Evolutionary conservation across 2,329 filamentous ascomycete genomes (phyloP).

Genomic region (Aspergillus fructus): DNA sequence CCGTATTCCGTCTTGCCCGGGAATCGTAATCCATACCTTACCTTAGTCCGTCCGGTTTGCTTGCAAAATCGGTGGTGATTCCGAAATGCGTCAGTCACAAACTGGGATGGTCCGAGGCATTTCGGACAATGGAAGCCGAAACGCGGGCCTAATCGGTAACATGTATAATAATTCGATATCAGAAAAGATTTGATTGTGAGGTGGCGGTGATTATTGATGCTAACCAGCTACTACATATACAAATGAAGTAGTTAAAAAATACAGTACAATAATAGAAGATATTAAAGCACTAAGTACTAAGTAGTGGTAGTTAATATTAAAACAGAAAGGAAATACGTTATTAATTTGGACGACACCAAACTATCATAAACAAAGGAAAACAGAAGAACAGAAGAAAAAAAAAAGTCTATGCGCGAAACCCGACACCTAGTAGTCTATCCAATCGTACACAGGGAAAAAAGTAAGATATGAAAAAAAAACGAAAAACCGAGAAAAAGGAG

Average conservation of each 20-base stretch:
- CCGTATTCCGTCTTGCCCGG: too few relatives aligned
- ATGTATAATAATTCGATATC: not conserved
- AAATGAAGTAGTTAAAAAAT: not conserved
- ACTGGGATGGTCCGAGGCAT: too few relatives aligned
- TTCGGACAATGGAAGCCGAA: too few relatives aligned
- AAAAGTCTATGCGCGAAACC: slow-evolving; percentile 18
- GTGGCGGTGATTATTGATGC: not conserved
- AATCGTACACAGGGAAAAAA: slow-evolving; percentile 24
- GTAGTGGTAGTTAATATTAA: not conserved
- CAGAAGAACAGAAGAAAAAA: slow-evolving; percentile 12
- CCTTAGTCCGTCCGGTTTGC: too few relatives aligned
- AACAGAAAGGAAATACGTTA: slow-evolving; percentile 11
- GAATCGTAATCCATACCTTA: too few relatives aligned
- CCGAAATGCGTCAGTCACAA: too few relatives aligned
- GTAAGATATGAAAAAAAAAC: slow-evolving; percentile 16
- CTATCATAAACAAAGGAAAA: slow-evolving; percentile 2
- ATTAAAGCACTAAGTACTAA: not conserved
- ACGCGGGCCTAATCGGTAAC: too few relatives aligned
- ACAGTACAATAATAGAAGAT: not conserved
- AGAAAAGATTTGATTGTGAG: not conserved
- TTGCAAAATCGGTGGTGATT: too few relatives aligned
- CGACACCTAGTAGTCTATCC: slow-evolving; percentile 25
- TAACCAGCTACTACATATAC: not conserved
- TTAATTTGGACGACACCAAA: not conserved
- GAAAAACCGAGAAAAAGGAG: slow-evolving; percentile 1